Evolutionary conservation across 805 yeast genomes (phyloP).

Genomic region (Pichia sporocuriosa): DNA sequence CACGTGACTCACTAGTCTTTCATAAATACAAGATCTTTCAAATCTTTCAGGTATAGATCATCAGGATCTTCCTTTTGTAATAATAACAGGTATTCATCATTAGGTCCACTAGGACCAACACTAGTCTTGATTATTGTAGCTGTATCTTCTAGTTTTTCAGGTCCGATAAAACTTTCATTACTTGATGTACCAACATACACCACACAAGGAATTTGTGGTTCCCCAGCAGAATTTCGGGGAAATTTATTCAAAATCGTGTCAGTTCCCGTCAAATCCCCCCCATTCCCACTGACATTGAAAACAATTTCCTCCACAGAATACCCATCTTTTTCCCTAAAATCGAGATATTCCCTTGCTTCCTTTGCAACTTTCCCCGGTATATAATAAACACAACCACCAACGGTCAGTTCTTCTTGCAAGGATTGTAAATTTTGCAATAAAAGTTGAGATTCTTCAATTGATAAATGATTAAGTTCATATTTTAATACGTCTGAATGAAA

Average conservation of each 20-base stretch:
- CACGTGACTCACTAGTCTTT: background rate
- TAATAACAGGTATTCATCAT: constrained; percentile 58
- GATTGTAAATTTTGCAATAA: constrained; percentile 12
- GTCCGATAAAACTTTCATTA: constrained; percentile 81
- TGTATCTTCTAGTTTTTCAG: constrained; percentile 53
- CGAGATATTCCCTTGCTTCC: constrained; percentile 62
- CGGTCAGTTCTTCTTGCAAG: constrained; percentile 41
- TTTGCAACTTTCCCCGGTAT: constrained; percentile 58
- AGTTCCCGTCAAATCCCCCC: constrained; percentile 1
- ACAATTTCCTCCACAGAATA: constrained; percentile 64
- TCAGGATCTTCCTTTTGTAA: constrained; percentile 43
- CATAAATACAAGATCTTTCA: constrained; percentile 15
- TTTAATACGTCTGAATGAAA: constrained; percentile 31
- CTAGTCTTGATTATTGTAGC: constrained; percentile 53
- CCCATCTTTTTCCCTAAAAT: constrained; percentile 84
- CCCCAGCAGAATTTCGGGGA: constrained; percentile 30
- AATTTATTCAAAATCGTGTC: constrained; percentile 24
- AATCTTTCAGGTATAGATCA: constrained; percentile 37
- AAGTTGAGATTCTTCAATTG: constrained; percentile 13
- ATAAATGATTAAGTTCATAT: constrained; percentile 21
- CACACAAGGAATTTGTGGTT: constrained; percentile 42
- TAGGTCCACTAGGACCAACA: constrained; percentile 77
- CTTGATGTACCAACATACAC: constrained; percentile 81
- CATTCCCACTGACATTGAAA: constrained; percentile 39
- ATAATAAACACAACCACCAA: constrained; percentile 81